These are phyloP conservation scores for Auricularia sp. DNA, from an alignment of 768 basidiomycete species.

Conservation along the genomic window DNA sequence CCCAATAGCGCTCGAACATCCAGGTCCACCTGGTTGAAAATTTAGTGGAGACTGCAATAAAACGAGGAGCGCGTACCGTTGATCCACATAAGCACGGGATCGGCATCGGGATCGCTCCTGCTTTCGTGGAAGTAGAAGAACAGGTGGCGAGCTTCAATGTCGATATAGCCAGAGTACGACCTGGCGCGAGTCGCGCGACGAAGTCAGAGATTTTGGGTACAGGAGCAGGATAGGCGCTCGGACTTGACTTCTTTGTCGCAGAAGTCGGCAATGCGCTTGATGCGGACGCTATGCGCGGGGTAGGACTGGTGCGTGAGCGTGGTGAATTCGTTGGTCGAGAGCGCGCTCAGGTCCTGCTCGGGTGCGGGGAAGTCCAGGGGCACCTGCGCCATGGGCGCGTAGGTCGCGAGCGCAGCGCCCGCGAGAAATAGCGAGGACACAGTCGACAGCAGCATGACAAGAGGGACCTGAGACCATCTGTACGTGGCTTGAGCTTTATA, in stretches of 20 bases:
- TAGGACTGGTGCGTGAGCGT: constrained; percentile 4
- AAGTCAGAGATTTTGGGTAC: too few species aligned
- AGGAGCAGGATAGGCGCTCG: background rate
- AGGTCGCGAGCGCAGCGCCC: too few species aligned
- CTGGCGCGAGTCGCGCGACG: background rate
- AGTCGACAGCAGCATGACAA: too few species aligned
- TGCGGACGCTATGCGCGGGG: constrained; percentile 6
- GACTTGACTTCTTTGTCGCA: constrained; percentile 6
- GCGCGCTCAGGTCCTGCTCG: constrained; percentile 3
- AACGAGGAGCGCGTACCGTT: constrained; percentile 11
- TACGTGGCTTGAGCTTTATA: too few species aligned
- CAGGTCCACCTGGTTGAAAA: constrained; percentile 37
- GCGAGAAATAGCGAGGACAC: too few species aligned
- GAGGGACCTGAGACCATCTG: too few species aligned
- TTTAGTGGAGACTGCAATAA: background rate
- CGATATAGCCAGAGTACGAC: constrained; percentile 13
- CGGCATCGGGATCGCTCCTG: constrained; percentile 16
- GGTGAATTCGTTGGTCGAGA: constrained; percentile 5
- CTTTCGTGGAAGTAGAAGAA: constrained; percentile 21
- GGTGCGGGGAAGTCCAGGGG: background rate
- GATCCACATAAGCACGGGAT: constrained; percentile 20
- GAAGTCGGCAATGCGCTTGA: constrained; percentile 8
- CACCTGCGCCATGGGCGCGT: background rate
- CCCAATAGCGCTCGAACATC: constrained; percentile 48
- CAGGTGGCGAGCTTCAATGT: constrained; percentile 8